phyloP scores from a whole-genome alignment of 2,329 filamentous ascomycete genomes.

The Claviceps pazoutovae region DNA sequence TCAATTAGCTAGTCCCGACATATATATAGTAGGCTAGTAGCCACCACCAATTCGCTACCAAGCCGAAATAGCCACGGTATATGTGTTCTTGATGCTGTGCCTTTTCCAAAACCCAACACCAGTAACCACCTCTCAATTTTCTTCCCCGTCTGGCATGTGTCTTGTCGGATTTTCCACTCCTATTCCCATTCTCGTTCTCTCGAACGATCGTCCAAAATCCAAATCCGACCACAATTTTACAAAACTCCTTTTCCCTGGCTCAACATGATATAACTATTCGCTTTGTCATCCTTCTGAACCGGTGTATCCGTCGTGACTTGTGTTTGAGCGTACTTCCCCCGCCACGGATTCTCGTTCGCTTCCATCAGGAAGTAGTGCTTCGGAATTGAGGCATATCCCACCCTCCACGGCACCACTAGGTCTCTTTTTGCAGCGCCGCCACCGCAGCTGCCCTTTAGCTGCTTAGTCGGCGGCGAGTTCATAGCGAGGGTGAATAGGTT shows the following conservation, averaged over 20 bases:
- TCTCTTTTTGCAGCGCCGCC: slow-evolving; percentile 21
- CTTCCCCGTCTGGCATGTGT: no score
- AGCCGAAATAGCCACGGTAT: no score
- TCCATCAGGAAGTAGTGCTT: slow-evolving; percentile 32
- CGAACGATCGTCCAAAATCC: neutral
- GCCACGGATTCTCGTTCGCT: slow-evolving; percentile 15
- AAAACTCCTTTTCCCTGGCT: slow-evolving; percentile 15
- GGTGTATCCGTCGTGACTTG: slow-evolving; percentile 15
- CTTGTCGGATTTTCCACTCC: neutral
- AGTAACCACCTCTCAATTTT: no score
- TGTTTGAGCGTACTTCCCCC: slow-evolving; percentile 11
- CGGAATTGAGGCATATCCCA: slow-evolving; percentile 22
- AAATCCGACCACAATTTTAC: slow-evolving; percentile 5
- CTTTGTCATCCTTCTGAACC: slow-evolving; percentile 4
- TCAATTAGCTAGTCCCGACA: no score
- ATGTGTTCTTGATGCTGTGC: no score
- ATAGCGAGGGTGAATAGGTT: slow-evolving; percentile 62
- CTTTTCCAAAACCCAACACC: no score
- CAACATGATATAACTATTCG: slow-evolving; percentile 16
- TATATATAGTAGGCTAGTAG: no score
- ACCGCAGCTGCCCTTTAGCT: slow-evolving; percentile 25
- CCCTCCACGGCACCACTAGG: slow-evolving; percentile 27
- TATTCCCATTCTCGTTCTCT: neutral
- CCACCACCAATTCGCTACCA: no score
- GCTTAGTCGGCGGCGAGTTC: slow-evolving; percentile 34